phyloP scores from a whole-genome alignment of 306 rosid genomes.

The Sicyos baderoa region DNA sequence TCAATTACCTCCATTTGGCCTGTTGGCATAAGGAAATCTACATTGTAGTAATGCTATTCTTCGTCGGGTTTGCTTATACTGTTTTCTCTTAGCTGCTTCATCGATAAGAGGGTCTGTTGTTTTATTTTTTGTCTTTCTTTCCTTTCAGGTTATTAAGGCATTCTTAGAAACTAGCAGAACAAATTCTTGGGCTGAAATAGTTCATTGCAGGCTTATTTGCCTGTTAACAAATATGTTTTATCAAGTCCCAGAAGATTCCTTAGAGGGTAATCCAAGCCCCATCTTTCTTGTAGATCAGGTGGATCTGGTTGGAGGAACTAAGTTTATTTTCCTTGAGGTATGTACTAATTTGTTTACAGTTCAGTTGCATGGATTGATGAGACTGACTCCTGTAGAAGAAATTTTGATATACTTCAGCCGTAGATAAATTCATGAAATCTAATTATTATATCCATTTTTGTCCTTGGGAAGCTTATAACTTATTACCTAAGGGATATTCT shows the following conservation, averaged over 20 bases:
- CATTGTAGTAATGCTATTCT: neutral
- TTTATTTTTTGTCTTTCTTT: neutral
- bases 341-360: slow-evolving; percentile 28
- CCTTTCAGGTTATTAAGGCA: slow-evolving; percentile 62
- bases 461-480: neutral
- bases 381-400: neutral
- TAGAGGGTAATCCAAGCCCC: slow-evolving; percentile 31
- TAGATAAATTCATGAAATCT: neutral
- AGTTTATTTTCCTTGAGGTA: slow-evolving; percentile 85
- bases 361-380: neutral
- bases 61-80: neutral
- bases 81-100: neutral
- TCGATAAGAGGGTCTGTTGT: neutral
- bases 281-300: slow-evolving; percentile 75
- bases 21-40: slow-evolving; percentile 1
- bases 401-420: neutral
- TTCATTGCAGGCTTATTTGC: slow-evolving; percentile 84
- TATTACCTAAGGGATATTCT: neutral
- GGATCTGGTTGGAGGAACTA: slow-evolving; percentile 89
- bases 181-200: slow-evolving; percentile 96
- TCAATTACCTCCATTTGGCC: neutral
- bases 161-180: slow-evolving; percentile 64
- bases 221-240: slow-evolving; percentile 93
- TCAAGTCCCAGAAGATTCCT: slow-evolving; percentile 50
- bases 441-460: neutral